Conservation (phyloP, 2,329 filamentous ascomycete species). For the Chlorencoelia australis region DNA sequence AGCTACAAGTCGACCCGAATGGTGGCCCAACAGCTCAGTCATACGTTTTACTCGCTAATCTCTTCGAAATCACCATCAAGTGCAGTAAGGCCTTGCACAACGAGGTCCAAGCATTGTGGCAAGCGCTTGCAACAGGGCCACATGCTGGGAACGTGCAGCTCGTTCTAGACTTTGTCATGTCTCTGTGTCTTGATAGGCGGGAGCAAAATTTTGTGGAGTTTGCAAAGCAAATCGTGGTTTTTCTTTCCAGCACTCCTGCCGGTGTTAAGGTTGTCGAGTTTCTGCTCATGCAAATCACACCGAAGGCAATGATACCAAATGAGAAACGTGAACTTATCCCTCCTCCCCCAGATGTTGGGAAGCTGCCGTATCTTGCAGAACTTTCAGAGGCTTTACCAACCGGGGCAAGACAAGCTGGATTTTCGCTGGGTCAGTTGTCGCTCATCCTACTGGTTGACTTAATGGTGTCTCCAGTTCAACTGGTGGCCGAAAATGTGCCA, state of each 20-base stretch:
- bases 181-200: conserved; percentile 79
- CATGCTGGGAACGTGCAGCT: conserved; percentile 90
- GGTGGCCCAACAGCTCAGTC: conserved; percentile 84
- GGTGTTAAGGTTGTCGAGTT: conserved; percentile 93
- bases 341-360: conserved; percentile 61
- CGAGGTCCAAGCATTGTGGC: conserved; percentile 95
- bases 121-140: conserved; percentile 85
- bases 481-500: conserved; percentile 70
- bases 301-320: conserved; percentile 93
- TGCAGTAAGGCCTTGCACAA: conserved; percentile 83
- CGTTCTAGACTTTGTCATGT: conserved; percentile 93
- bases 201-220: conserved; percentile 98
- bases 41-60: conserved; percentile 88
- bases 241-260: conserved; percentile 75
- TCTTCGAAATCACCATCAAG: conserved; percentile 93
- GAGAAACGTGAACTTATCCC: conserved; percentile 64
- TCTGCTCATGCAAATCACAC: conserved; percentile 78
- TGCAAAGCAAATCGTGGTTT: conserved; percentile 96
- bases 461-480: conserved; percentile 82
- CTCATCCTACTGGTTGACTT: conserved; percentile 90
- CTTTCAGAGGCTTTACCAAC: conserved; percentile 68
- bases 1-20: conserved; percentile 83
- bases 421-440: conserved; percentile 86
- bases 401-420: conserved; percentile 83
- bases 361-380: conserved; percentile 84